Evolutionary conservation across 768 basidiomycete genomes (phyloP).

Genomic region (Boletus pseudo-olivaceus): DNA sequence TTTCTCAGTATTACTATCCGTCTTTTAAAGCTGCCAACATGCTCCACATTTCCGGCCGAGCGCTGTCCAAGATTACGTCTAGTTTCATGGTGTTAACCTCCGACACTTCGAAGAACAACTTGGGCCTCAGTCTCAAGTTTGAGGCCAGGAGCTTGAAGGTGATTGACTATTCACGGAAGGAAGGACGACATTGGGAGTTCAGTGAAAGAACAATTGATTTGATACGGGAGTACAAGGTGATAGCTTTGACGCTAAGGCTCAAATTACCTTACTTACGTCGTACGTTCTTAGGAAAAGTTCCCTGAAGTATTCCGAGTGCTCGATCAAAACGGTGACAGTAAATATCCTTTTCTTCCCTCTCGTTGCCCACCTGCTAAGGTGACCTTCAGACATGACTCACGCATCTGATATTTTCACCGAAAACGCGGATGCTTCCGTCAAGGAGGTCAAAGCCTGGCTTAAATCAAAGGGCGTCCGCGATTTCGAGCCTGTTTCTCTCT

Average conservation of each 20-base stretch:
- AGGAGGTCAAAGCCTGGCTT: slow-evolving; percentile 82
- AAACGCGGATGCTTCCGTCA: slow-evolving; percentile 67
- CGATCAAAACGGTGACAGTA: slow-evolving; percentile 72
- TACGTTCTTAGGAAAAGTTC: slow-evolving; percentile 54
- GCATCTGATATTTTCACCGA: slow-evolving; percentile 54
- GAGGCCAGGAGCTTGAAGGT: slow-evolving; percentile 94
- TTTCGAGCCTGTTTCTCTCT: slow-evolving; percentile 89
- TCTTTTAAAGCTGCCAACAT: slow-evolving; percentile 76
- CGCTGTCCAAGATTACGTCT: slow-evolving; percentile 87
- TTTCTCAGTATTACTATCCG: slow-evolving; percentile 62
- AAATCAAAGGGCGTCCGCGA: slow-evolving; percentile 82
- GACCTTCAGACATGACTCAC: slow-evolving; percentile 65
- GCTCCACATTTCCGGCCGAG: slow-evolving; percentile 71
- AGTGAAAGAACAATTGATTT: slow-evolving; percentile 83
- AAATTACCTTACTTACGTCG: background rate
- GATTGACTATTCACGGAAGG: slow-evolving; percentile 85
- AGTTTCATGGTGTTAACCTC: slow-evolving; percentile 84
- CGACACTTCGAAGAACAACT: slow-evolving; percentile 78
- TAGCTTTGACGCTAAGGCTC: background rate
- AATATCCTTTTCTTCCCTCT: background rate
- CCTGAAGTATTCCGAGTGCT: slow-evolving; percentile 79
- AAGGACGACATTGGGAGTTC: slow-evolving; percentile 87
- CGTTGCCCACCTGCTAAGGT: background rate
- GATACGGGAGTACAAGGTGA: slow-evolving; percentile 79
- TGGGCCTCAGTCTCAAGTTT: slow-evolving; percentile 94